Evolutionary conservation across 148 eudicot genomes (phyloP), one percentile per base, ranked within the genome.

Genomic region (Rhododendron ovatum): DNA sequence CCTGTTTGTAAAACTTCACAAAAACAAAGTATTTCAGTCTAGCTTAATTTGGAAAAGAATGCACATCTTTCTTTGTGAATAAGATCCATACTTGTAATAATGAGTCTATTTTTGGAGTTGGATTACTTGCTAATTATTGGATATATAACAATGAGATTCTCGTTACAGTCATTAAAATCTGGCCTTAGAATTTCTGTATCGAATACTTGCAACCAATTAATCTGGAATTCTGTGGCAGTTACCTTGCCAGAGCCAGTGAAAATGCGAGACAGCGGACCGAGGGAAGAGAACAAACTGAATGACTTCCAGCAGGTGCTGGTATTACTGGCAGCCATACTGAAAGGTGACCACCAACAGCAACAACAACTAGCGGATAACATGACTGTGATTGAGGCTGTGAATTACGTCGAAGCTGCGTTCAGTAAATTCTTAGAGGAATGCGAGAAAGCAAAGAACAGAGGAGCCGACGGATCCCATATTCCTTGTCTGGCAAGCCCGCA

Each of bases 291-390:
- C 78, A 88, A 88, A 26, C 55, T 96, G 26, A 89, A 92, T 13
- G 95, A 94, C 12, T 94, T 96, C 80, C 98, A 95, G 83, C 88
- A 84, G 82, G 96, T 92, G 84, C 43, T 96, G 84, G 98, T 95
- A 50, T 93, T 94, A 86, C 81, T 95, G 95, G 90, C 93, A 14
- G 98, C 99, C 13, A 87, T 93, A 84, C 86, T 96, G 83, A 91
- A 90, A 9, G 98, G 99, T 57, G 98, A 96, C 83, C 88, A 90
- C 79, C 86, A 63, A 88, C 5, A 91, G 80, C 95, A 95, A 13
- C 28, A 90, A 61, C 87, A 88, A 35, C 88, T 93, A 30, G 92
- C 91, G 1, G 93, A 91, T 43, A 88, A 88, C 65, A 93, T 95
- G 98, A 91, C 90, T 9, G 95, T 96, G 37, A 84, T 85, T 39